Conservation (phyloP, 2,329 filamentous ascomycete genomes). For the Pestalotiopsis sp. region DNA sequence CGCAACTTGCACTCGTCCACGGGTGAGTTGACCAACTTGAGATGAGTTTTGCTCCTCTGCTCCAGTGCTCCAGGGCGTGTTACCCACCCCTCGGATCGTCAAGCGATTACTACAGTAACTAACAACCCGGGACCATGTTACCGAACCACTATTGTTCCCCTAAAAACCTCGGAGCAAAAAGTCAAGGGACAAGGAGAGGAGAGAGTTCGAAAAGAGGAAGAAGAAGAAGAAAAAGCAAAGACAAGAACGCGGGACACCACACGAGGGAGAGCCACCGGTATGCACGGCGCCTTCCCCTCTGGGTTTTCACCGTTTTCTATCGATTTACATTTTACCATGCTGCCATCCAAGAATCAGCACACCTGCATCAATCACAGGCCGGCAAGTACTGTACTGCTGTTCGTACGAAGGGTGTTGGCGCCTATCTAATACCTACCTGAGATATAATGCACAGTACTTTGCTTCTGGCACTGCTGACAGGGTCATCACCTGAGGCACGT, state of each 20-base stretch:
- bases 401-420: not conserved
- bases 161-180: no score
- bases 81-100: slow-evolving; percentile 3
- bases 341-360: not conserved
- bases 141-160: not conserved
- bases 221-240: not conserved
- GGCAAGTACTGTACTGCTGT: no score
- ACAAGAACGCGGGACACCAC: not conserved
- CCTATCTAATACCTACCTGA: not conserved
- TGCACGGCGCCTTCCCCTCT: not conserved
- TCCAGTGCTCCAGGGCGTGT: not conserved
- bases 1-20: not conserved
- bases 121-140: not conserved
- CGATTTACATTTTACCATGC: not conserved
- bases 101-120: not conserved
- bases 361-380: no score
- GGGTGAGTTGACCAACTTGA: not conserved
- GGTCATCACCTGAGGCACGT: not conserved
- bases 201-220: not conserved
- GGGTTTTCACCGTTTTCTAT: not conserved
- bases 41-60: not conserved
- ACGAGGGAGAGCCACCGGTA: not conserved
- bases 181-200: no score
- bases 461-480: not conserved
- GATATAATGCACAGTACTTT: not conserved